phyloP scores from a whole-genome alignment of 1,284 basidiomycete genomes.

The Ustilago cynodontis region DNA sequence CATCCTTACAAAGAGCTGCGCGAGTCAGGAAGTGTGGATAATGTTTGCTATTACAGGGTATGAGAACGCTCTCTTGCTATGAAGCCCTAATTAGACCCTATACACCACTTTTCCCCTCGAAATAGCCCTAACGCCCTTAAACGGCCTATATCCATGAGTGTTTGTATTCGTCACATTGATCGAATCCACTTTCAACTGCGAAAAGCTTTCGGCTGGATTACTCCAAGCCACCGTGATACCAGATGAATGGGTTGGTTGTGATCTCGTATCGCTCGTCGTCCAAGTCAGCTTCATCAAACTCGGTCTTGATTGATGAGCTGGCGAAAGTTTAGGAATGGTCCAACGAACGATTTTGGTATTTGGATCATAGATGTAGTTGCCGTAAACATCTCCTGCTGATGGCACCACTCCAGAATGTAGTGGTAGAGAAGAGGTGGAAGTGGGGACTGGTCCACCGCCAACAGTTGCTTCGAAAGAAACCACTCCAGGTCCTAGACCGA shows the following conservation, averaged over 20 bases:
- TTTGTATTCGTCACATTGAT: conserved; percentile 78
- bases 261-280: conserved; percentile 21
- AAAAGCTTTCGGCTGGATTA: conserved; percentile 80
- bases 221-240: conserved; percentile 81
- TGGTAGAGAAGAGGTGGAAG: conserved; percentile 1
- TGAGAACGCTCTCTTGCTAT: not conserved
- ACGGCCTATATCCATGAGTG: conserved; percentile 72
- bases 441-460: conserved; percentile 25
- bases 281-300: conserved; percentile 46
- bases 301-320: conserved; percentile 14
- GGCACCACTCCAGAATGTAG: conserved; percentile 12
- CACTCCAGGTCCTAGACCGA: conserved; percentile 52
- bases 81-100: conserved; percentile 25
- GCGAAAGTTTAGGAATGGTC: conserved; percentile 42
- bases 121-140: conserved; percentile 75
- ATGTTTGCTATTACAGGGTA: not conserved
- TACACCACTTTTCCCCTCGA: conserved; percentile 65
- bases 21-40: no score
- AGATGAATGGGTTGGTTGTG: conserved; percentile 75
- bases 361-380: conserved; percentile 57
- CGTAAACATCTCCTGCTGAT: conserved; percentile 26
- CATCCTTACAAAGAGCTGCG: no score
- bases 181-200: conserved; percentile 84
- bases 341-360: conserved; percentile 47
- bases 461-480: conserved; percentile 54